phyloP scores from a whole-genome alignment of 148 eudicot genomes.

The Diospyros lotus region DNA sequence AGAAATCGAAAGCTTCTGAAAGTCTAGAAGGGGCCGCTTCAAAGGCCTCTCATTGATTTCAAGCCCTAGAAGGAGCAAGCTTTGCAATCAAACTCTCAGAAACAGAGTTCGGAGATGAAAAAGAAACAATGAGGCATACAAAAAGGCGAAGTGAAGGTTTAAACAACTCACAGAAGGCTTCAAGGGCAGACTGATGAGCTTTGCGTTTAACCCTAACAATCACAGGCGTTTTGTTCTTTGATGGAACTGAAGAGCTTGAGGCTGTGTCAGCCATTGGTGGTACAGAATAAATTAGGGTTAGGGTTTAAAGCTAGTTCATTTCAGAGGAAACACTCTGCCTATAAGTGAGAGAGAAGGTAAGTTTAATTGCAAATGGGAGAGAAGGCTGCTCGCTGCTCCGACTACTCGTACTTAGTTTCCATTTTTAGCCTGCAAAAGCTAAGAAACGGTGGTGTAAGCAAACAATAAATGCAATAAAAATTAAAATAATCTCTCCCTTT shows the following conservation, averaged over 20 bases:
- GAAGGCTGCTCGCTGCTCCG: too few species aligned
- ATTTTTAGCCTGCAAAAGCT: too few species aligned
- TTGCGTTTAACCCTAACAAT: conserved; percentile 53
- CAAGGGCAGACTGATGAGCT: conserved; percentile 37
- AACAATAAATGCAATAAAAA: too few species aligned
- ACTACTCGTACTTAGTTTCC: too few species aligned
- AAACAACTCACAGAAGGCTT: conserved; percentile 41
- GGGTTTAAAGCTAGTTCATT: background rate
- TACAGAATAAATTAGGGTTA: background rate
- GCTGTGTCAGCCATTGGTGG: conserved; percentile 25
- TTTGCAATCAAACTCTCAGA: background rate
- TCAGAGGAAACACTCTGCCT: too few species aligned
- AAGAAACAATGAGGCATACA: background rate
- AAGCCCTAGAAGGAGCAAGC: conserved; percentile 33
- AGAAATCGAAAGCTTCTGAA: conserved; percentile 38
- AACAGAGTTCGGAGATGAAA: background rate
- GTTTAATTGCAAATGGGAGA: too few species aligned
- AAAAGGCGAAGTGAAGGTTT: background rate
- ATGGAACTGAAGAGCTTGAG: conserved; percentile 23
- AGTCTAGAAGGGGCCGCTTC: conserved; percentile 43
- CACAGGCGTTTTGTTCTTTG: conserved; percentile 32
- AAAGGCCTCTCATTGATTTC: conserved; percentile 52
- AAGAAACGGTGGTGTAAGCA: too few species aligned
- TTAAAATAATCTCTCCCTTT: too few species aligned
- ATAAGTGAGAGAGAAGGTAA: too few species aligned